Base-by-base conservation (phyloP, 352 stramenopile species). In the Pythium folliculosum region DNA sequence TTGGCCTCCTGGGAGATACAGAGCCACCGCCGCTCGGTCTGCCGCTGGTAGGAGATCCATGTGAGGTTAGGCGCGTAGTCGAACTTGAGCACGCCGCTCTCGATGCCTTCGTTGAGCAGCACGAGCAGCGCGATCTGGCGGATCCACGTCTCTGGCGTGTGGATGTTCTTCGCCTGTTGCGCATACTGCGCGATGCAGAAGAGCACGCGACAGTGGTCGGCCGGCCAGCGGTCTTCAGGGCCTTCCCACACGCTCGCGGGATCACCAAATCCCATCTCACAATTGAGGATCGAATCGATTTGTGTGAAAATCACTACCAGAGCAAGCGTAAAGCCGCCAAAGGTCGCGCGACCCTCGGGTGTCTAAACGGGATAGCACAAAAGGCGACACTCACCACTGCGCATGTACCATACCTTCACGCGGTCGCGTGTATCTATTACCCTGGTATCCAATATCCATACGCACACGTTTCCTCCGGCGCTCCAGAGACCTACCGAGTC, bases 61-160 rank as follows among this genome's bases (percentile, higher is more conserved):
- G 86, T 85, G 19, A 94, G 94, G 50, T 92, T 94, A 22, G 96
- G 96, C 50, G 95, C 94, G 70, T 99, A 99, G 80, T 99, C 96
- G 60, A 98, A 99, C 32, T 97, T 81, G 35, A 99, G 77, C 23
- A 96, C 80, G n/a, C 93, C 88, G 12, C 87, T 60, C 32, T 98
- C 93, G 37, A 99, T 97, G 14, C 95, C 97, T 76, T 99, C 96
- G 67, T 99, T 98, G 21, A 99, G 76, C 14, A 99, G 73, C 58
- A 99, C 94, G 43, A 98, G 85, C 37, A 99, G 75, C 55, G 97
- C 90, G 47, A 97, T 82, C 73, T 98, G 97, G 22, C 96, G 88
- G 55, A 99, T 89, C 97, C 97, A 99, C 40, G 91, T 76, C 71
- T 98, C 95, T 37, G 84, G 87, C 23, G 93, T 90, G 10, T 97